A percentile compares a stretch with the other conserved stretches of the same genome.
These are phyloP conservation scores for Epichloe scottii DNA, from an alignment of 2,329 filamentous ascomycete species.

Conservation along the genomic window DNA sequence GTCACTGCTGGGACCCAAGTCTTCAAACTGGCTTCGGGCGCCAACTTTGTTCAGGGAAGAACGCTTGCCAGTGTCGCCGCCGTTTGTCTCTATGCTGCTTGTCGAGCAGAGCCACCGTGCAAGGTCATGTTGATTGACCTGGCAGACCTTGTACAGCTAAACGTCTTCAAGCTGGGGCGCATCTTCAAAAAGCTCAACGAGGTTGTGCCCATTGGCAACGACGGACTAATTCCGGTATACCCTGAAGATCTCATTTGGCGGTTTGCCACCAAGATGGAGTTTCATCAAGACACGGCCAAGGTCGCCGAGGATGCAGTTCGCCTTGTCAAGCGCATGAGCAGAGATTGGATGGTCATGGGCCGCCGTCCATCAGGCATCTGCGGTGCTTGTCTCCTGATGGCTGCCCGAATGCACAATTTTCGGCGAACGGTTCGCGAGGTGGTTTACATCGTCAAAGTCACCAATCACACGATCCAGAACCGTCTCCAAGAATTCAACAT, in stretches of 20 bases:
- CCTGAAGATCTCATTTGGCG: slow-evolving; percentile 85
- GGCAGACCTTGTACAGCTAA: slow-evolving; percentile 69
- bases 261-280: slow-evolving; percentile 86
- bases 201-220: slow-evolving; percentile 56
- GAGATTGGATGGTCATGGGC: slow-evolving; percentile 95
- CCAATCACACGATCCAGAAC: slow-evolving; percentile 82
- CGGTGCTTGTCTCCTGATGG: slow-evolving; percentile 86
- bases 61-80: slow-evolving; percentile 74
- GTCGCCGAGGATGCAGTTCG: slow-evolving; percentile 81
- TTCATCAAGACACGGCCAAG: slow-evolving; percentile 65
- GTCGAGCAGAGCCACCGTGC: slow-evolving; percentile 65
- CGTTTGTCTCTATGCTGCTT: slow-evolving; percentile 84
- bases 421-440: slow-evolving; percentile 85
- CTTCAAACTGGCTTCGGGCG: slow-evolving; percentile 61
- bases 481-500: slow-evolving; percentile 84
- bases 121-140: slow-evolving; percentile 92
- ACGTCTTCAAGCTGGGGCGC: slow-evolving; percentile 84
- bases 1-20: slow-evolving; percentile 56
- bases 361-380: slow-evolving; percentile 88
- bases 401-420: slow-evolving; percentile 97
- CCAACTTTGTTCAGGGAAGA: slow-evolving; percentile 77
- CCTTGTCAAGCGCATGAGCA: slow-evolving; percentile 83
- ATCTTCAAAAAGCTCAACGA: slow-evolving; percentile 77
- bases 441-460: slow-evolving; percentile 96
- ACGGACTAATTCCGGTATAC: slow-evolving; percentile 55